These are phyloP conservation scores for Pseudonitzschia pungens DNA, from an alignment of 108 stramenopile genomes.

Conservation along the genomic window DNA sequence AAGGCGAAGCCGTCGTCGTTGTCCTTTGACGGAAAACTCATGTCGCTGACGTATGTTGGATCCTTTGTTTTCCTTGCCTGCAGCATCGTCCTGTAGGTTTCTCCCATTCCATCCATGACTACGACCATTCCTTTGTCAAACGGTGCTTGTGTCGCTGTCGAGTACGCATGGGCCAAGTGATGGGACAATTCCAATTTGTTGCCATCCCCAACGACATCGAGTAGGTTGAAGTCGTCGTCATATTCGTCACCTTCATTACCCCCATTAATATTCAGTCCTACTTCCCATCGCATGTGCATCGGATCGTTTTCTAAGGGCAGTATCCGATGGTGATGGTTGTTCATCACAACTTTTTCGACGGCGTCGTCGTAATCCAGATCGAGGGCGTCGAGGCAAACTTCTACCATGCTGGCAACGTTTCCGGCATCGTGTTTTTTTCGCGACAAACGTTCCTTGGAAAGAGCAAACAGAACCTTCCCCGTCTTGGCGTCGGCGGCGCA, in stretches of 20 bases:
- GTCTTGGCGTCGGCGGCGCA: constrained; percentile 82
- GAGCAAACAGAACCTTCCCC: constrained; percentile 80
- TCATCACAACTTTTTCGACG: constrained; percentile 71
- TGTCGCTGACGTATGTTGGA: constrained; percentile 73
- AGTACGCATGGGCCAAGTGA: constrained; percentile 96
- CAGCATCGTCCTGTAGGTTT: constrained; percentile 87
- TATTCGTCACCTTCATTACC: constrained; percentile 68
- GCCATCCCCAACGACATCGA: constrained; percentile 21
- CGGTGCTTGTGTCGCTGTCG: constrained; percentile 78
- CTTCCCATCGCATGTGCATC: constrained; percentile 78
- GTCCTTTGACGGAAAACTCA: constrained; percentile 36
- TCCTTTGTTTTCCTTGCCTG: constrained; percentile 43
- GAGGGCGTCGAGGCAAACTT: constrained; percentile 73
- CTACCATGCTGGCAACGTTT: constrained; percentile 75
- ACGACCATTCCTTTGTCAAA: constrained; percentile 85
- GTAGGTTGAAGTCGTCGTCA: constrained; percentile 69
- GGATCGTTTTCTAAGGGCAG: constrained; percentile 62
- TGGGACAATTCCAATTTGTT: constrained; percentile 78
- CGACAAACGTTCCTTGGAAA: constrained; percentile 86
- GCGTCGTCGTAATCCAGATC: constrained; percentile 76
- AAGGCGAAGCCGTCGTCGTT: constrained; percentile 31
- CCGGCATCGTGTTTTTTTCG: constrained; percentile 92
- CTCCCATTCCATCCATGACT: constrained; percentile 96
- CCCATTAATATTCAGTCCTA: constrained; percentile 70
- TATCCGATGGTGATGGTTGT: constrained; percentile 94